Percentiles rank a stretch among this genome's conserved stretches.
Evolutionary conservation across 768 basidiomycete genomes (phyloP).

Genomic region (Collybia nuda): DNA sequence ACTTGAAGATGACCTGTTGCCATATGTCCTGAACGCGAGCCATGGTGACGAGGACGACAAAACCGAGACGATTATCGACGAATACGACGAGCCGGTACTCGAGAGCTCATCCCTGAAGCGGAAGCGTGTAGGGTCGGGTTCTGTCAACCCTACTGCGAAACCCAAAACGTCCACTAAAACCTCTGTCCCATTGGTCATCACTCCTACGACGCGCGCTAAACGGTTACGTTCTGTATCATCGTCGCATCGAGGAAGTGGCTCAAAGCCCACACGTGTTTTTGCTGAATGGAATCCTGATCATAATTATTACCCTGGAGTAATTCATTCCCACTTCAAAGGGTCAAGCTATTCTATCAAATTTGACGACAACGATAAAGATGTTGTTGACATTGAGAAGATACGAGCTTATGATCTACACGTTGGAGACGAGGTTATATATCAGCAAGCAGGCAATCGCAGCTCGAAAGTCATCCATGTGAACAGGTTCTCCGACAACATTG

Average conservation of each 20-base stretch:
- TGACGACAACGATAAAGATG: slow-evolving; percentile 57
- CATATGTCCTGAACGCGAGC: no score
- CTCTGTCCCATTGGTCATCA: slow-evolving; percentile 24
- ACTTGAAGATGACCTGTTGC: slow-evolving; percentile 24
- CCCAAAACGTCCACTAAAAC: slow-evolving; percentile 19
- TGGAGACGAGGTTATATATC: slow-evolving; percentile 57
- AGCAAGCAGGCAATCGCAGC: slow-evolving; percentile 23
- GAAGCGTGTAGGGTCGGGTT: slow-evolving; percentile 30
- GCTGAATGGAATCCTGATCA: slow-evolving; percentile 64
- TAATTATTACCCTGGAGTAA: slow-evolving; percentile 60
- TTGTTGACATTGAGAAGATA: slow-evolving; percentile 51
- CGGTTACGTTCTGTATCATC: slow-evolving; percentile 37
- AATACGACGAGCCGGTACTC: slow-evolving; percentile 29
- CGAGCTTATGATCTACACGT: slow-evolving; percentile 47
- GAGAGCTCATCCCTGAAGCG: slow-evolving; percentile 41
- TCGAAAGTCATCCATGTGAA: slow-evolving; percentile 32
- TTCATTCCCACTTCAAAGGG: slow-evolving; percentile 33
- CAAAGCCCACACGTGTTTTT: slow-evolving; percentile 58
- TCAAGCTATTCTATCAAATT: slow-evolving; percentile 54
- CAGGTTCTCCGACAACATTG: slow-evolving; percentile 21
- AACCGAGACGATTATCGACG: slow-evolving; percentile 42
- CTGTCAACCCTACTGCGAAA: slow-evolving; percentile 15
- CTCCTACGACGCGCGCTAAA: slow-evolving; percentile 31
- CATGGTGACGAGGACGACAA: slow-evolving; percentile 34
- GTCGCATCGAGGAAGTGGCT: slow-evolving; percentile 13